A percentile compares a stretch with the other conserved stretches of the same genome.
phyloP scores from a whole-genome alignment of 2,329 filamentous ascomycete species.

The Fusarium sambucinum region DNA sequence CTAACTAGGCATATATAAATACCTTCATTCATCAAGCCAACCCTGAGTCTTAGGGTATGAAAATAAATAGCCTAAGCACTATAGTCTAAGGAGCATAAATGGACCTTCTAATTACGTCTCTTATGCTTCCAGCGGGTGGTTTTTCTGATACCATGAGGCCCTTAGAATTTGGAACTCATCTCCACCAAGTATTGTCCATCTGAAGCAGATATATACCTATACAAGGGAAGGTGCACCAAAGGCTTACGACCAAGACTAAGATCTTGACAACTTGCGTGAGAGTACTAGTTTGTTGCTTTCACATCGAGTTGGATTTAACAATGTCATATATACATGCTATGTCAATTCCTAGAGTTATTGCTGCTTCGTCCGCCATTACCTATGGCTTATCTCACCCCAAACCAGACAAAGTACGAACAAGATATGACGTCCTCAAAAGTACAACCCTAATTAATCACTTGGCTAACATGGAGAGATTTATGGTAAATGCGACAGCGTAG shows the following conservation, averaged over 20 bases:
- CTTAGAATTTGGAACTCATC: no score
- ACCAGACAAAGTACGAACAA: background rate
- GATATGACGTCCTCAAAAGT: background rate
- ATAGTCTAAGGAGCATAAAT: background rate
- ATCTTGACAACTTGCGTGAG: background rate
- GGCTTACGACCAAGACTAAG: background rate
- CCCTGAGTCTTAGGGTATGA: no score
- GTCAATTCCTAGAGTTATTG: background rate
- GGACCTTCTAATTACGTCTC: background rate
- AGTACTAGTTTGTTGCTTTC: background rate
- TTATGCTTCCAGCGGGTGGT: background rate
- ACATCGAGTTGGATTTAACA: background rate
- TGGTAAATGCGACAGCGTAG: constrained; percentile 14
- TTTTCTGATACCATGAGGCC: background rate
- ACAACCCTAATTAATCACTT: background rate
- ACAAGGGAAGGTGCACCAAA: background rate
- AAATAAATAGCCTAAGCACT: background rate
- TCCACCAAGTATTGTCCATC: no score
- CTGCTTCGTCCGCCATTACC: background rate
- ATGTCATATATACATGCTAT: background rate
- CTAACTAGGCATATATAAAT: background rate
- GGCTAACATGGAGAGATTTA: background rate
- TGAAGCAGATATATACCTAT: no score
- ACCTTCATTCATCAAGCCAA: no score
- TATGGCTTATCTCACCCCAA: background rate